A percentile compares a stretch with the other conserved stretches of the same genome.
These are phyloP conservation scores for Cocos nucifera DNA, from an alignment of 176 grass and related monocot genomes.

Conservation along the genomic window DNA sequence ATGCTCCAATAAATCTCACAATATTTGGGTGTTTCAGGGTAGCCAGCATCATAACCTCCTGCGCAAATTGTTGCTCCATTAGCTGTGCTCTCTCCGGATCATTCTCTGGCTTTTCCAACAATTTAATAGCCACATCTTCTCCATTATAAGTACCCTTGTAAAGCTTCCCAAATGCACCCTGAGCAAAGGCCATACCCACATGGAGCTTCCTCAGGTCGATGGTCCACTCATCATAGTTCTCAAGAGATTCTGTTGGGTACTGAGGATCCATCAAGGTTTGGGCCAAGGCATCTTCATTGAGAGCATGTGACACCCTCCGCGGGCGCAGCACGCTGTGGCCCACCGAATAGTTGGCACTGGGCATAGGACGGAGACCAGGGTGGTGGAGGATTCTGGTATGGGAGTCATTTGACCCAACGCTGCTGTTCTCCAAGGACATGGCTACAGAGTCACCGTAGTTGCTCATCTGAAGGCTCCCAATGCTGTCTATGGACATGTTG, in stretches of 20 bases:
- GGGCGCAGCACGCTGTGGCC: constrained; percentile 74
- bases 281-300: constrained; percentile 71
- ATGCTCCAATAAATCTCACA: constrained; percentile 88
- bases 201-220: constrained; percentile 89
- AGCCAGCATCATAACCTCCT: constrained; percentile 97
- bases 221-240: constrained; percentile 71
- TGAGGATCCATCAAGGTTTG: constrained; percentile 68
- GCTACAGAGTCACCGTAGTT: constrained; percentile 53
- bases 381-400: constrained; percentile 76
- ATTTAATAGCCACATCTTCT: constrained; percentile 91
- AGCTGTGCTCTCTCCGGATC: constrained; percentile 74
- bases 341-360: constrained; percentile 59
- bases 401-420: constrained; percentile 79
- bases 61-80: constrained; percentile 96
- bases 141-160: constrained; percentile 85
- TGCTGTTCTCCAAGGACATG: constrained; percentile 83
- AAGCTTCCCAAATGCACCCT: constrained; percentile 89
- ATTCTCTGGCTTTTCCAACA: constrained; percentile 87
- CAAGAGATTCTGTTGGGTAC: constrained; percentile 71
- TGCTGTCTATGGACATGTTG: constrained; percentile 65
- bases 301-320: constrained; percentile 50
- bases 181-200: constrained; percentile 79
- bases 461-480: constrained; percentile 53
- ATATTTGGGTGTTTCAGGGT: constrained; percentile 83
- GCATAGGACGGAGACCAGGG: constrained; percentile 62